Percentiles rank a stretch among this genome's conserved stretches.
Evolutionary conservation across 164 flowering plant species (phyloP).

Genomic region (Saururus chinensis): DNA sequence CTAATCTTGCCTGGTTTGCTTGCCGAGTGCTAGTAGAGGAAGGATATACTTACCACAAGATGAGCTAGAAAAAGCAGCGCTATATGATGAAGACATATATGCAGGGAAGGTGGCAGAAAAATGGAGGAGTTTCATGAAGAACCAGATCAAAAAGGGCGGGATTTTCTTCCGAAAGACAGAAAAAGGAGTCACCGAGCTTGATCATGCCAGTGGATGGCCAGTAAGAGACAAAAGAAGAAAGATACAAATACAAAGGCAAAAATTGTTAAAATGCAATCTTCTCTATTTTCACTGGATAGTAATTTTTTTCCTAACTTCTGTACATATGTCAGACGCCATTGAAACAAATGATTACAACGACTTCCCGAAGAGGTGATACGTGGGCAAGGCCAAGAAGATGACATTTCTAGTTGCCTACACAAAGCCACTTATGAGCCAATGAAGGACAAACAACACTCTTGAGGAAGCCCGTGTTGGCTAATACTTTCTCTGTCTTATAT

Average conservation of each 20-base stretch:
- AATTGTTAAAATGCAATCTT: not conserved
- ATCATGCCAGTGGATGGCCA: slow-evolving; percentile 87
- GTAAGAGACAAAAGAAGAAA: slow-evolving; percentile 36
- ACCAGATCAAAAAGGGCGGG: slow-evolving; percentile 69
- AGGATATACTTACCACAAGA: slow-evolving; percentile 81
- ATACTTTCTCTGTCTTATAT: no score
- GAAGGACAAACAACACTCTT: slow-evolving; percentile 17
- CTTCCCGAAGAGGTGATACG: slow-evolving; percentile 80
- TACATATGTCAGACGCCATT: slow-evolving; percentile 72
- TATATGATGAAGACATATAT: slow-evolving; percentile 76
- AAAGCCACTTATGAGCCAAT: slow-evolving; percentile 35
- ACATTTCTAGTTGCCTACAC: slow-evolving; percentile 64
- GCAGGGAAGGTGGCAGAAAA: slow-evolving; percentile 74
- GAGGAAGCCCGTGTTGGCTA: slow-evolving; percentile 17
- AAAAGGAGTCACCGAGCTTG: slow-evolving; percentile 64
- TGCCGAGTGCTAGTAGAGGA: slow-evolving; percentile 65
- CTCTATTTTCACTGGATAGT: not conserved
- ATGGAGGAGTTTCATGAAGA: slow-evolving; percentile 81
- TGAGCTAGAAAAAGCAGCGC: slow-evolving; percentile 75
- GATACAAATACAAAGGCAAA: no score
- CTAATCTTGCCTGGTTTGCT: not conserved
- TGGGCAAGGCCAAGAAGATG: slow-evolving; percentile 59
- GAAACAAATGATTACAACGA: slow-evolving; percentile 85
- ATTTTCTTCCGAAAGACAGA: slow-evolving; percentile 81
- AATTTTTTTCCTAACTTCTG: slow-evolving; percentile 21